phyloP scores from a whole-genome alignment of 768 basidiomycete species.

The Russula olivacea region DNA sequence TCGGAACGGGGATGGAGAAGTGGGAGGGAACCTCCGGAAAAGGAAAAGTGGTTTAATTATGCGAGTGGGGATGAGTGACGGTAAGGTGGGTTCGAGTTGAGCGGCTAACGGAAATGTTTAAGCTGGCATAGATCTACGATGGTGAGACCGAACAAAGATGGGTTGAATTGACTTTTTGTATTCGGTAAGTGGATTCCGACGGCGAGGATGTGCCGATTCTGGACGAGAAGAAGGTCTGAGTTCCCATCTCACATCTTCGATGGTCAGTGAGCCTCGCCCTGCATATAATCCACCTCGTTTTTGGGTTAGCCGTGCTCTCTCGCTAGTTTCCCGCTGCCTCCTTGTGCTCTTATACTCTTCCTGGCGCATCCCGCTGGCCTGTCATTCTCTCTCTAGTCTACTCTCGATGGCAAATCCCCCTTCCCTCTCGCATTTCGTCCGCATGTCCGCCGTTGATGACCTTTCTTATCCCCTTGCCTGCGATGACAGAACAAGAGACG shows the following conservation, averaged over 20 bases:
- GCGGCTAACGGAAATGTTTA: conserved; percentile 25
- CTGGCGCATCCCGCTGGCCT: conserved; percentile 5
- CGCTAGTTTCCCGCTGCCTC: conserved; percentile 13
- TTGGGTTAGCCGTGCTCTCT: conserved; percentile 12
- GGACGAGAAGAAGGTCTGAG: conserved; percentile 11
- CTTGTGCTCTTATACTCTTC: conserved; percentile 11
- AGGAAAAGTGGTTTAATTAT: conserved; percentile 24
- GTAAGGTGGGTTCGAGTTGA: conserved; percentile 19
- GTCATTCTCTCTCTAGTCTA: conserved; percentile 10
- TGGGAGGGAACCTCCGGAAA: background rate
- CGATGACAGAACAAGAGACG: conserved; percentile 38
- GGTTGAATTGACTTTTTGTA: conserved; percentile 22
- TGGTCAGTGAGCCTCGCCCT: background rate
- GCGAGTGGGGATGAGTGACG: conserved; percentile 13
- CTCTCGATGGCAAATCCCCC: conserved; percentile 22
- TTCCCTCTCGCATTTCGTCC: conserved; percentile 24
- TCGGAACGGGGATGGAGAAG: conserved; percentile 23
- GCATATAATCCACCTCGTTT: conserved; percentile 24
- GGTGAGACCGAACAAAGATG: conserved; percentile 23
- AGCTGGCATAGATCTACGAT: conserved; percentile 24
- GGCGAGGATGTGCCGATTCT: conserved; percentile 17
- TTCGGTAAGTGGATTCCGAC: conserved; percentile 22
- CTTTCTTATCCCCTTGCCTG: conserved; percentile 22
- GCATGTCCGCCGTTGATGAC: conserved; percentile 26
- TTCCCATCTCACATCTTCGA: conserved; percentile 21